These are phyloP conservation scores for Kockiozyma suomiensis DNA, from an alignment of 805 yeast genomes.

Conservation along the genomic window DNA sequence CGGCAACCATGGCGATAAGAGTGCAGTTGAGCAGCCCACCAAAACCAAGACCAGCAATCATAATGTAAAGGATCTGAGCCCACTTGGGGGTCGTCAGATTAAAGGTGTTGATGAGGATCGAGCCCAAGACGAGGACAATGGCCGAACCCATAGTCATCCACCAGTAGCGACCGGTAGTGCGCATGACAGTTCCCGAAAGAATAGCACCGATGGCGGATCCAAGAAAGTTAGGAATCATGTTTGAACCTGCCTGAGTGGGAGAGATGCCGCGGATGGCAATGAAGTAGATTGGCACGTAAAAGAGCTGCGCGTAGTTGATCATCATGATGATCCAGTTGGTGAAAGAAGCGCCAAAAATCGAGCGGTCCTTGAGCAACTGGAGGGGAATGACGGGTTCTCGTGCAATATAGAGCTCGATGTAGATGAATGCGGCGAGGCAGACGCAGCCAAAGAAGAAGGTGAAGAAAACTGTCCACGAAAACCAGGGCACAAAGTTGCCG, in stretches of 20 bases:
- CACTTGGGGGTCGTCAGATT: slow-evolving; percentile 19
- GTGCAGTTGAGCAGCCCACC: slow-evolving; percentile 61
- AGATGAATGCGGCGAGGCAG: slow-evolving; percentile 48
- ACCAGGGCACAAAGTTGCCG: slow-evolving; percentile 57
- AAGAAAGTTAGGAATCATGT: slow-evolving; percentile 57
- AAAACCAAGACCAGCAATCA: slow-evolving; percentile 59
- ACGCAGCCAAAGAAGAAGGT: slow-evolving; percentile 44
- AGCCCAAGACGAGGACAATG: slow-evolving; percentile 17
- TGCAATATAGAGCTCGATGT: slow-evolving; percentile 55
- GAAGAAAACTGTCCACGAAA: slow-evolving; percentile 47
- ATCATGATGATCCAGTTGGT: slow-evolving; percentile 74
- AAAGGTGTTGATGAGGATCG: slow-evolving; percentile 20
- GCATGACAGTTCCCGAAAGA: slow-evolving; percentile 67
- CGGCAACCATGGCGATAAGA: slow-evolving; percentile 62
- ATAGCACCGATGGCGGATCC: slow-evolving; percentile 71
- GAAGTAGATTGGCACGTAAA: slow-evolving; percentile 71
- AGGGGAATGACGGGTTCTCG: slow-evolving; percentile 71
- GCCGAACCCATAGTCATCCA: slow-evolving; percentile 36
- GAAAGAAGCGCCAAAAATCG: slow-evolving; percentile 65
- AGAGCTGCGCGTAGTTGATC: slow-evolving; percentile 64
- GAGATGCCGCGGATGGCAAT: slow-evolving; percentile 55
- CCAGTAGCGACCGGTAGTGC: slow-evolving; percentile 54
- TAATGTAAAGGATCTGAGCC: slow-evolving; percentile 35
- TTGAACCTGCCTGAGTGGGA: slow-evolving; percentile 59
- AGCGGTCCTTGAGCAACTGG: slow-evolving; percentile 55